phyloP scores from a whole-genome alignment of 2,329 filamentous ascomycete genomes.

The Hypoxylon sp. region DNA sequence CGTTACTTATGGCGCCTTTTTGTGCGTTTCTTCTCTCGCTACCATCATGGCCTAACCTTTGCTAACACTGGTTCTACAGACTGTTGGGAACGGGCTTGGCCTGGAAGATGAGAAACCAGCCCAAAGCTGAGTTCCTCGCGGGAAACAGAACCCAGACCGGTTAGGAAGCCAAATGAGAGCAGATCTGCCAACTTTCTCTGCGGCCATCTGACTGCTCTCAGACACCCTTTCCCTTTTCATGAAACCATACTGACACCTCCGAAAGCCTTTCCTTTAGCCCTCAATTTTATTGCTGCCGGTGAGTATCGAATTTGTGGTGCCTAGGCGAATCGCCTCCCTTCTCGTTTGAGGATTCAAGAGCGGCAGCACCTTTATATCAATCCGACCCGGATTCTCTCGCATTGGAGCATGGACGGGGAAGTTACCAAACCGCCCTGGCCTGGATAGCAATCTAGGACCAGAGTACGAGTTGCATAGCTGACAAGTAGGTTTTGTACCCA shows the following conservation, averaged over 20 bases:
- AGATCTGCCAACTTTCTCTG: slow-evolving; percentile 9
- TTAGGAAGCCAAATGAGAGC: slow-evolving; percentile 62
- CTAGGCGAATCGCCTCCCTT: slow-evolving; percentile 48
- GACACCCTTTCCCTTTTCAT: slow-evolving; percentile 8
- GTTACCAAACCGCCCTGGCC: slow-evolving; percentile 3
- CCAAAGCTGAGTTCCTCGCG: slow-evolving; percentile 79
- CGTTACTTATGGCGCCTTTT: slow-evolving; percentile 81
- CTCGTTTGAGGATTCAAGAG: slow-evolving; percentile 67
- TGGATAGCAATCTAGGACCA: slow-evolving; percentile 37
- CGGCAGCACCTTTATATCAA: slow-evolving; percentile 68
- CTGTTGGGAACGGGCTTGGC: slow-evolving; percentile 73
- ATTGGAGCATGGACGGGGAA: slow-evolving; percentile 14
- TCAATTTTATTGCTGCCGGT: slow-evolving; percentile 94
- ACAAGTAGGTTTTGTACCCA: slow-evolving; percentile 63
- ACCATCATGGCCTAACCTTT: not conserved
- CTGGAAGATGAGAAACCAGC: slow-evolving; percentile 73
- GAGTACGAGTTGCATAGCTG: slow-evolving; percentile 52
- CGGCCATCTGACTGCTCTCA: slow-evolving; percentile 38
- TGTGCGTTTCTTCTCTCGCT: slow-evolving; percentile 67
- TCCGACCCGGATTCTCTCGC: slow-evolving; percentile 9
- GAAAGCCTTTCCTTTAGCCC: slow-evolving; percentile 81
- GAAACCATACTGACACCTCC: slow-evolving; percentile 53
- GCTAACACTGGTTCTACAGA: slow-evolving; percentile 58
- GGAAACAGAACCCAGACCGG: slow-evolving; percentile 88
- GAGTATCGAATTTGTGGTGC: slow-evolving; percentile 70